Base-by-base conservation (phyloP, 352 stramenopile genomes). In the Plasmopara muralis region DNA sequence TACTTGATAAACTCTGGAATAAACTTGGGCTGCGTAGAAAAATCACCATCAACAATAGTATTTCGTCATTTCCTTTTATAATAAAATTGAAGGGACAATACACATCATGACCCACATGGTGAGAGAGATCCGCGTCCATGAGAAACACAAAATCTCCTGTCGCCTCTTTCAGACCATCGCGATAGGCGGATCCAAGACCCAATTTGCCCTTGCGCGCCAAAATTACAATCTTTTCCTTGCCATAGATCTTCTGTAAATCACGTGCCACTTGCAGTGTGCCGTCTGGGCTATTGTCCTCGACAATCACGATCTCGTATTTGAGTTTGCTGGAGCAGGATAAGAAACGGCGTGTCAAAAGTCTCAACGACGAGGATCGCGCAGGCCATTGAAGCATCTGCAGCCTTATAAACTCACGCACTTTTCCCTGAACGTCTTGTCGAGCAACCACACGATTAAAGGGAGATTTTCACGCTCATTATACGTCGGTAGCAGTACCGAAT, bases 391-490 rank as follows among this genome's bases (percentile, higher is more conserved):
- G 20, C 20, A 46, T 31, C 15, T 51, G 5, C 16, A 48, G 16
- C 2, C 10, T 5, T 2, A 6, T 10, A 42, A 33, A 6, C 10
- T 30, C 53, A 79, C 83, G 60, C 47, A 96, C 87, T 85, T 86
- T 41, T 95, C 75, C 10, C 72, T 74, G 63, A 99, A 98, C 6
- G 83, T 82, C 70, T 97, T 92, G 58, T 98, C 80, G 16, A 99
- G 59, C 44, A 99, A 77, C 75, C 94, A 98, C n/a, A 98, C 83
- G 43, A 98, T 98, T 12, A 99, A 75, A 28, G 97, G 96, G 16
- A 99, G 75, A 74, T 99, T 99, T 57, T 99, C 95, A 31, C 89
- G 79, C 73, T 99, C 97, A 66, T 99, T 99, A 75, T 98, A 99
- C 30, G 95, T 98, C 49, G 96, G 96, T 54, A 99, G 72, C 60